These are phyloP conservation scores for Akebia trifoliata DNA, from an alignment of 164 flowering plant genomes.

Conservation along the genomic window DNA sequence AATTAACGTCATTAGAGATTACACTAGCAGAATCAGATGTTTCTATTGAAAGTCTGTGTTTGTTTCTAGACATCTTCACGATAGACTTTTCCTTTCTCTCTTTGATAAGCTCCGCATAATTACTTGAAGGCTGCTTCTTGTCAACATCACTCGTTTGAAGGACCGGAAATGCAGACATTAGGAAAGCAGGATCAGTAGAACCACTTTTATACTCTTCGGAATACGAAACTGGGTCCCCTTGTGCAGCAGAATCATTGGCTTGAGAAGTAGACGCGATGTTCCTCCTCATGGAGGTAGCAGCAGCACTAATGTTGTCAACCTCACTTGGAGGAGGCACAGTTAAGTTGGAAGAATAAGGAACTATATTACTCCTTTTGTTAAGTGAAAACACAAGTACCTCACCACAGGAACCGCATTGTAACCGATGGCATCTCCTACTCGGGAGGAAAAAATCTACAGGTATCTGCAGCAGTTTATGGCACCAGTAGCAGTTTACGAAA, in stretches of 20 bases:
- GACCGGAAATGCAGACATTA: conserved; percentile 7
- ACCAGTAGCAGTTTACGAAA: conserved; percentile 43
- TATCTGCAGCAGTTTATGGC: conserved; percentile 48
- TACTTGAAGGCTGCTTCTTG: conserved; percentile 13
- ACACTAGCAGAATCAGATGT: conserved; percentile 13
- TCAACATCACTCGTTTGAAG: conserved; percentile 9
- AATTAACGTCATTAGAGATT: conserved; percentile 14
- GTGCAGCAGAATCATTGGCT: conserved; percentile 9
- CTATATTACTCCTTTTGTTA: conserved; percentile 23
- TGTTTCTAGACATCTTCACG: conserved; percentile 9
- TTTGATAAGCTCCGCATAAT: conserved; percentile 10
- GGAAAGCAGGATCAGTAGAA: conserved; percentile 36
- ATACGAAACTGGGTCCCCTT: conserved; percentile 33
- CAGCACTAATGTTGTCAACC: conserved; percentile 20
- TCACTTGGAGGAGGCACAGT: conserved; percentile 34
- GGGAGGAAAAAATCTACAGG: conserved; percentile 64
- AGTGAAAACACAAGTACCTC: conserved; percentile 51
- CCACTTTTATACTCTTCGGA: conserved; percentile 51
- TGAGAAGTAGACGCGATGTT: conserved; percentile 17
- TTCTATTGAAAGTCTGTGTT: conserved; percentile 12
- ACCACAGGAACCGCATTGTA: conserved; percentile 61
- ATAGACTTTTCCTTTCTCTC: conserved; percentile 17
- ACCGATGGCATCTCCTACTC: conserved; percentile 33
- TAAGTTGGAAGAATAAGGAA: conserved; percentile 23
- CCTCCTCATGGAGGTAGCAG: conserved; percentile 12